Percentiles rank a stretch among this genome's conserved stretches.
These are phyloP conservation scores for Colletotrichum sidae DNA, from an alignment of 2,329 filamentous ascomycete species.

Conservation along the genomic window DNA sequence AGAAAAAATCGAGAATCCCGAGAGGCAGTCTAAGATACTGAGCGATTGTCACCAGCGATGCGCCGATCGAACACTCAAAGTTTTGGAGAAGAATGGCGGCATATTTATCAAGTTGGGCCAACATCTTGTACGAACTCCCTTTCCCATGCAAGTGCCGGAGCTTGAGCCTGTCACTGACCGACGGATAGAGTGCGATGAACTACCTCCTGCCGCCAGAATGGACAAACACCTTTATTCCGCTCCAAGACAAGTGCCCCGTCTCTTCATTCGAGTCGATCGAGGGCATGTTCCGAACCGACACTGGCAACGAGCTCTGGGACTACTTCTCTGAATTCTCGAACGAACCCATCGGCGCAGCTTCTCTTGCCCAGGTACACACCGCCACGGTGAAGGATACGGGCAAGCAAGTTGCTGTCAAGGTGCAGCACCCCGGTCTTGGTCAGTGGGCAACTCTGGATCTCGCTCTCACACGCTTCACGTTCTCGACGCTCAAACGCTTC, in stretches of 20 bases:
- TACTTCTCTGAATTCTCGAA: slow-evolving; percentile 88
- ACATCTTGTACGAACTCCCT: slow-evolving; percentile 72
- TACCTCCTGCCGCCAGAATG: slow-evolving; percentile 92
- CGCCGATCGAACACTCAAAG: slow-evolving; percentile 85
- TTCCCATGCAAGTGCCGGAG: neutral
- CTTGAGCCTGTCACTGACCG: slow-evolving; percentile 37
- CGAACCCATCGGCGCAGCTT: slow-evolving; percentile 89
- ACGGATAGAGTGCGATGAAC: slow-evolving; percentile 85
- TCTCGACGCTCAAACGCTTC: slow-evolving; percentile 88
- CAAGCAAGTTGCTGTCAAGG: slow-evolving; percentile 92
- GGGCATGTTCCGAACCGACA: slow-evolving; percentile 87
- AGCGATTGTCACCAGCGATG: slow-evolving; percentile 92
- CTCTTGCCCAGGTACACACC: slow-evolving; percentile 92
- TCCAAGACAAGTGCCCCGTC: slow-evolving; percentile 95
- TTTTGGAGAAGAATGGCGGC: slow-evolving; percentile 94
- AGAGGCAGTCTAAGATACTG: slow-evolving; percentile 75
- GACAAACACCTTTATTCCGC: slow-evolving; percentile 94
- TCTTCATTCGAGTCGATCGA: slow-evolving; percentile 90
- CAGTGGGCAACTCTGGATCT: slow-evolving; percentile 93
- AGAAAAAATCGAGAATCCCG: slow-evolving; percentile 70
- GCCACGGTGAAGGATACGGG: slow-evolving; percentile 85
- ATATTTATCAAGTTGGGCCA: slow-evolving; percentile 99
- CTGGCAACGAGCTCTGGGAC: slow-evolving; percentile 80
- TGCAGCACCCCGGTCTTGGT: slow-evolving; percentile 90
- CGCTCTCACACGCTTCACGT: slow-evolving; percentile 87